phyloP scores from a whole-genome alignment of 495 filamentous ascomycete genomes.

The Xylaria curta region DNA sequence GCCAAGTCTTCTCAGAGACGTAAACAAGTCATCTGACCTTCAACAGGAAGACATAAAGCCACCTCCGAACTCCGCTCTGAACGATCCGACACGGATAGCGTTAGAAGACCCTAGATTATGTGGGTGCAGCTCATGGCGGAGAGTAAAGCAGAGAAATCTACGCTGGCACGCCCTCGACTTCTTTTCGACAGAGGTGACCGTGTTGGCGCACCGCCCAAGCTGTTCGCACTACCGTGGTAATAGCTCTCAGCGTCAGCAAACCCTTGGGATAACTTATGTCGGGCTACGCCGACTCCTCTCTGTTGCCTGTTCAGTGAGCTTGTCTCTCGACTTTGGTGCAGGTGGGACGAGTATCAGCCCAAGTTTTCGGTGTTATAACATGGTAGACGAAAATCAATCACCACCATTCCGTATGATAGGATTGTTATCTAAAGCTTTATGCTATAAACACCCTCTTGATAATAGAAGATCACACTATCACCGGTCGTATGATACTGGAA shows the following conservation, averaged over 20 bases:
- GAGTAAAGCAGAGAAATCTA: not conserved
- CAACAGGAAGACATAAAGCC: not conserved
- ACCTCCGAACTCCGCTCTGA: too few species aligned
- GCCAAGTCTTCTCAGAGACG: slow-evolving; percentile 7
- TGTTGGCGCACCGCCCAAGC: not conserved
- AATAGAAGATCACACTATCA: not conserved
- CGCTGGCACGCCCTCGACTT: not conserved
- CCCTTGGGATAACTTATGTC: not conserved
- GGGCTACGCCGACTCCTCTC: not conserved
- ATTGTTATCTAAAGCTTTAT: not conserved
- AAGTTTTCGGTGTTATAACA: slow-evolving; percentile 1
- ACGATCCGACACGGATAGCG: not conserved
- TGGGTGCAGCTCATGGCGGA: not conserved
- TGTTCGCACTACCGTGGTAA: not conserved
- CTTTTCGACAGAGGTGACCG: not conserved
- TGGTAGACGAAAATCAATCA: not conserved
- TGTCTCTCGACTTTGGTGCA: not conserved
- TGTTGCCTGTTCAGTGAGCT: not conserved
- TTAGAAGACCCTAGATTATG: not conserved
- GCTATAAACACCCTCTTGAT: not conserved
- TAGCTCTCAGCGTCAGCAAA: not conserved
- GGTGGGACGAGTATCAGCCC: slow-evolving; percentile 1
- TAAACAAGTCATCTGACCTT: not conserved
- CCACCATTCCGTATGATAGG: slow-evolving; percentile 3
- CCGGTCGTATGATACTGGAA: not conserved